phyloP scores from a whole-genome alignment of 345 rosid species.

The Acer campestre region DNA sequence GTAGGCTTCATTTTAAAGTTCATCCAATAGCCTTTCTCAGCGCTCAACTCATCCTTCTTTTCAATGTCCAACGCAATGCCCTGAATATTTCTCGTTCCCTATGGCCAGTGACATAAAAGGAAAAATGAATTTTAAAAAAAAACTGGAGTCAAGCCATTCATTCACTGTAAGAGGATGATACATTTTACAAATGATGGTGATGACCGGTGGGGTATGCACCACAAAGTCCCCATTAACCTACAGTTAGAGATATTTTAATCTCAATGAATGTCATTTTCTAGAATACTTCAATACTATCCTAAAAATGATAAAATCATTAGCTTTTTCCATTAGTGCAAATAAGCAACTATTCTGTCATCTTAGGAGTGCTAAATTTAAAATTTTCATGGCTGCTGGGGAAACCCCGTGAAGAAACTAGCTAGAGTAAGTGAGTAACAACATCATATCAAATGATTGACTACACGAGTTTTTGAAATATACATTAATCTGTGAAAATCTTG shows the following conservation, averaged over 20 bases:
- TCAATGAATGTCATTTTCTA: neutral
- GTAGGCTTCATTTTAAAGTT: neutral
- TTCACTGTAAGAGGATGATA: neutral
- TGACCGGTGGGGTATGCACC: neutral
- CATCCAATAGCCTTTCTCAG: neutral
- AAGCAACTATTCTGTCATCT: too few relatives aligned
- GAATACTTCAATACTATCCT: too few relatives aligned
- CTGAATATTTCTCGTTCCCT: conserved; percentile 42
- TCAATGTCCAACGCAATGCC: conserved; percentile 37
- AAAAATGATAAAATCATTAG: too few relatives aligned
- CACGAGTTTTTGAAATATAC: too few relatives aligned
- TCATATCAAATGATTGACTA: neutral
- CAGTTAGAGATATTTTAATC: neutral
- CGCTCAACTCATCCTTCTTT: neutral
- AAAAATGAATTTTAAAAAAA: neutral
- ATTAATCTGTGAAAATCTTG: too few relatives aligned
- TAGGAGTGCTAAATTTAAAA: too few relatives aligned
- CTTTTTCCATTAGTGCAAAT: too few relatives aligned
- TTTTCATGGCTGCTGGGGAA: neutral
- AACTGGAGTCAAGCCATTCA: neutral
- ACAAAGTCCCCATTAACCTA: neutral
- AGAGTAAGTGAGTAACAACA: neutral
- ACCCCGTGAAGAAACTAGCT: neutral
- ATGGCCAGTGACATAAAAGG: neutral
- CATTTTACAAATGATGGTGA: neutral